phyloP scores from a whole-genome alignment of 176 grass and related monocot genomes.

The Oropetium thomaeum region DNA sequence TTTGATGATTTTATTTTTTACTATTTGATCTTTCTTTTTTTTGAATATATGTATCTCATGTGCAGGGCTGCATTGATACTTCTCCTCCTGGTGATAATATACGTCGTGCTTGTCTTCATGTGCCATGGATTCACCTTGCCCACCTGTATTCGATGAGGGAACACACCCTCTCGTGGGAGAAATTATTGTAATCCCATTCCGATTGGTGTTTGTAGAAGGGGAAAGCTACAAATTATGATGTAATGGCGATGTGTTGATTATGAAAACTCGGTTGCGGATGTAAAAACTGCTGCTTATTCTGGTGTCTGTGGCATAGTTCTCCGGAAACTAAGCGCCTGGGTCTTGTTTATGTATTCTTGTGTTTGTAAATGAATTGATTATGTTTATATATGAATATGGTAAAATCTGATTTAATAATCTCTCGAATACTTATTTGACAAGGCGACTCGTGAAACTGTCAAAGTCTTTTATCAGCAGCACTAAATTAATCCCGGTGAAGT shows the following conservation, averaged over 20 bases:
- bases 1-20: constrained; percentile 12
- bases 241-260: constrained; percentile 27
- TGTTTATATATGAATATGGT: not conserved
- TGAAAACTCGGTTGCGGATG: constrained; percentile 15
- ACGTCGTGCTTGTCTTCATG: constrained; percentile 76
- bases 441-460: not conserved
- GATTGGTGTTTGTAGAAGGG: constrained; percentile 28
- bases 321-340: not conserved
- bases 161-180: not conserved
- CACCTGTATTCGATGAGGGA: constrained; percentile 63
- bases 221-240: constrained; percentile 24
- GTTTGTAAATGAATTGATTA: constrained; percentile 5
- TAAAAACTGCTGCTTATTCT: not conserved
- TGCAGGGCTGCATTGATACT: constrained; percentile 75
- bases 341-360: not conserved
- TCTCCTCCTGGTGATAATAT: constrained; percentile 76
- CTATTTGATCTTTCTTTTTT: not conserved
- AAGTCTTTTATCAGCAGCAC: not conserved
- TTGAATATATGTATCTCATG: constrained; percentile 1
- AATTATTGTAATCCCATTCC: constrained; percentile 15
- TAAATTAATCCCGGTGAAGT: not conserved
- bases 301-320: not conserved
- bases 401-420: not conserved
- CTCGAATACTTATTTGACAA: not conserved
- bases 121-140: constrained; percentile 93